Evolutionary conservation across 305 asterid genomes (phyloP).

Genomic region (Fraxinus platypoda): DNA sequence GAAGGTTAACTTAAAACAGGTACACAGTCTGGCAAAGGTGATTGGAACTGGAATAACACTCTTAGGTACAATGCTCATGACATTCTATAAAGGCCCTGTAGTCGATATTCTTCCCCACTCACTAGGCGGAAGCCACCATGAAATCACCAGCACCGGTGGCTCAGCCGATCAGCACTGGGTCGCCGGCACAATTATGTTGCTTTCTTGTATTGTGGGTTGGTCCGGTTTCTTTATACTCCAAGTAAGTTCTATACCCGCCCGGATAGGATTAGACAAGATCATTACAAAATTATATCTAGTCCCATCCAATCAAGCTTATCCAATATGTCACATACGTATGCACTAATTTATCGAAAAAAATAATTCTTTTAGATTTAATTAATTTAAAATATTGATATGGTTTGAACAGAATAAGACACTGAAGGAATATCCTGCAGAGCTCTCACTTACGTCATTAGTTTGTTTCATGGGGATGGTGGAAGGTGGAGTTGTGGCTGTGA

Average conservation of each 20-base stretch:
- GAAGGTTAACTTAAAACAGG: conserved; percentile 55
- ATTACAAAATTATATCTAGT: neutral
- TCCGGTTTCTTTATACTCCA: conserved; percentile 81
- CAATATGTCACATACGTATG: neutral
- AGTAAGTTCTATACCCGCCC: conserved; percentile 33
- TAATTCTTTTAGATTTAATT: neutral
- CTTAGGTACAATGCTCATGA: conserved; percentile 81
- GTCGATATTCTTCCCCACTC: conserved; percentile 45
- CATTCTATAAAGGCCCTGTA: conserved; percentile 78
- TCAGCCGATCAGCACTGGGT: conserved; percentile 60
- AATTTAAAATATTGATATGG: neutral
- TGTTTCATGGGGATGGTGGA: conserved; percentile 71
- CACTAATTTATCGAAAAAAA: neutral
- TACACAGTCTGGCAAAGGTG: conserved; percentile 69
- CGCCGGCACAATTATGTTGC: conserved; percentile 61
- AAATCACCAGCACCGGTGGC: conserved; percentile 23
- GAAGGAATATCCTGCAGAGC: conserved; percentile 79
- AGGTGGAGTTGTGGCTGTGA: conserved; percentile 59
- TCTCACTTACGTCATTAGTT: conserved; percentile 60
- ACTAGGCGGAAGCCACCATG: conserved; percentile 36
- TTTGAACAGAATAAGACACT: conserved; percentile 62
- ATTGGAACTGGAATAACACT: conserved; percentile 75
- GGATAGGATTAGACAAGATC: neutral
- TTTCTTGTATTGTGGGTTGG: conserved; percentile 75
- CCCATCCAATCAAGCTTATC: neutral